Conservation (phyloP, 2,329 filamentous ascomycete genomes). For the Pestalotiopsis fici region DNA sequence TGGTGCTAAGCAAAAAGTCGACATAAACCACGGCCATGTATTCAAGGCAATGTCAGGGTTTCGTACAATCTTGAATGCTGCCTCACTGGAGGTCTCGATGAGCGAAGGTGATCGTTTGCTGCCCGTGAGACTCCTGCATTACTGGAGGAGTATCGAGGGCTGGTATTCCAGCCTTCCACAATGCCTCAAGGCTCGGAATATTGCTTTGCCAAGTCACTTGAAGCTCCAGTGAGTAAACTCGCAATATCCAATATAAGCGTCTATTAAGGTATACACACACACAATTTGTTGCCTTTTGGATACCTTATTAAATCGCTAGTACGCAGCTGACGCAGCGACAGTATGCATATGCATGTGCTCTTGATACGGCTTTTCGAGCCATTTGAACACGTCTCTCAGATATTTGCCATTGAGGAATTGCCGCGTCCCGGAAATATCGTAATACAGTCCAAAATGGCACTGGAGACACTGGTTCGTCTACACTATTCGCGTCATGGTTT, state of each 20-base stretch:
- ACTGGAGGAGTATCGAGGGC: slow-evolving; percentile 17
- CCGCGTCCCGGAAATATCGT: slow-evolving; percentile 16
- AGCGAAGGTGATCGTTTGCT: slow-evolving; percentile 13
- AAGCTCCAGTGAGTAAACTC: slow-evolving; percentile 35
- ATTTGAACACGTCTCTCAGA: slow-evolving; percentile 14
- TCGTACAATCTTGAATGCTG: slow-evolving; percentile 34
- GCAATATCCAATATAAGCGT: not conserved
- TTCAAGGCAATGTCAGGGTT: slow-evolving; percentile 29
- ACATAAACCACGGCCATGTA: slow-evolving; percentile 25
- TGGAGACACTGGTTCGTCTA: slow-evolving; percentile 28
- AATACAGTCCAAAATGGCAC: slow-evolving; percentile 18
- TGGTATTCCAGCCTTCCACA: slow-evolving; percentile 30
- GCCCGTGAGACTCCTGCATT: slow-evolving; percentile 19
- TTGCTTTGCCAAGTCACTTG: slow-evolving; percentile 34
- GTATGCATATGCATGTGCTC: slow-evolving; percentile 38
- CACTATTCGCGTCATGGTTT: slow-evolving; percentile 33
- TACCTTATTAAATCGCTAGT: not conserved
- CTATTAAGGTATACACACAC: not conserved
- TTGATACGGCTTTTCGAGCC: slow-evolving; percentile 32
- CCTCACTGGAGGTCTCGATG: slow-evolving; percentile 17
- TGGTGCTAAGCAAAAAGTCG: slow-evolving; percentile 16
- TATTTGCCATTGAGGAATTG: slow-evolving; percentile 10
- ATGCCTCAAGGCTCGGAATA: slow-evolving; percentile 25
- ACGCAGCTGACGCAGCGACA: slow-evolving; percentile 13
- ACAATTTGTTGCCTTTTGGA: not conserved